Evolutionary conservation across 2,329 filamentous ascomycete genomes (phyloP).

Genomic region (Ilyonectria robusta): DNA sequence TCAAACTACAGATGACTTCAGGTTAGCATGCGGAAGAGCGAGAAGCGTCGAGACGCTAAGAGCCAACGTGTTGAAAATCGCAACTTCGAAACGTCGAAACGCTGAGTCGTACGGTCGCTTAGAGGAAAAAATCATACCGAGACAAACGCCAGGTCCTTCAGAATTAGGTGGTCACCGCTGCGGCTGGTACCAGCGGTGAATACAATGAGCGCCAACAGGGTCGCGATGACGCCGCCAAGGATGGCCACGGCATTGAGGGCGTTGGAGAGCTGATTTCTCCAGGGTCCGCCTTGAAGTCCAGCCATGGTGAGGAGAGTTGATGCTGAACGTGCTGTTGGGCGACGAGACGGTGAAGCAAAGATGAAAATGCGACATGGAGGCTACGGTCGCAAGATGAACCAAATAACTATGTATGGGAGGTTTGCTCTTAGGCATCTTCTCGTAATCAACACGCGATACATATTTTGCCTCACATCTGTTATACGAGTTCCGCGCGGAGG

Average conservation of each 20-base stretch:
- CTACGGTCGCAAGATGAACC: constrained; percentile 1
- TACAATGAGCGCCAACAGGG: constrained; percentile 37
- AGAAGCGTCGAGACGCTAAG: neutral
- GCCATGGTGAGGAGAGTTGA: constrained; percentile 27
- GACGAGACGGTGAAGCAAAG: constrained; percentile 6
- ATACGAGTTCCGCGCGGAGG: constrained; percentile 13
- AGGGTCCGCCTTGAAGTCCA: constrained; percentile 32
- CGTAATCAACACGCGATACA: constrained; percentile 11
- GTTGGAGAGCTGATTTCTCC: constrained; percentile 34
- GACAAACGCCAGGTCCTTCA: constrained; percentile 43
- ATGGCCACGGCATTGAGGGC: constrained; percentile 39
- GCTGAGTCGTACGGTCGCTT: neutral
- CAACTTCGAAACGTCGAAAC: neutral
- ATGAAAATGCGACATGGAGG: constrained; percentile 10
- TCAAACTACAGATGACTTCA: constrained; percentile 39
- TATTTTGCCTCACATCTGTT: neutral
- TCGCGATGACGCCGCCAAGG: constrained; percentile 40
- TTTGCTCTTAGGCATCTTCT: constrained; percentile 12
- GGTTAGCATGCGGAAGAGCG: neutral
- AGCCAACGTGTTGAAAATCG: neutral
- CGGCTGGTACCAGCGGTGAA: constrained; percentile 42
- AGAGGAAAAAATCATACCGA: constrained; percentile 38
- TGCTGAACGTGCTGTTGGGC: neutral
- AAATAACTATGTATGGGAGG: neutral
- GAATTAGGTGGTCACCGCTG: constrained; percentile 34